These are phyloP conservation scores for Sequoiadendron giganteum DNA, from an alignment of 75 land plant species.

Conservation along the genomic window DNA sequence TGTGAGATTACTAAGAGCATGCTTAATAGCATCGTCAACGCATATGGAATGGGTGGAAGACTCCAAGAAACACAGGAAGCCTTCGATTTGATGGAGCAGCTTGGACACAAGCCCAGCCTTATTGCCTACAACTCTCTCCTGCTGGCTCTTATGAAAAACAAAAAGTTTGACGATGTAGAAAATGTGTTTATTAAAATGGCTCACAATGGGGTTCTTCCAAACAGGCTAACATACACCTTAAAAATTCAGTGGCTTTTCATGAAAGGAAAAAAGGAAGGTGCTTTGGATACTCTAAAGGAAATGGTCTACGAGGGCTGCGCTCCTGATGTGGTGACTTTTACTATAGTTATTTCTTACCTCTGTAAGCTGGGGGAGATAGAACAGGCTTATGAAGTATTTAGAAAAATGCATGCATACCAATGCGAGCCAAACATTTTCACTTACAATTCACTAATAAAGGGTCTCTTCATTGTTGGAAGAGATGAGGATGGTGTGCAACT, in stretches of 20 bases:
- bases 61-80: background rate
- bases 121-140: conserved; percentile 9
- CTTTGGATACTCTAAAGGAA: conserved; percentile 10
- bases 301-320: conserved; percentile 6
- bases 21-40: background rate
- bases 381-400: conserved; percentile 15
- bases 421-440: conserved; percentile 25
- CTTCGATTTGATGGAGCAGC: background rate
- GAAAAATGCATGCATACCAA: conserved; percentile 16
- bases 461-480: conserved; percentile 14
- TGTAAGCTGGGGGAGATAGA: conserved; percentile 18
- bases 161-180: background rate
- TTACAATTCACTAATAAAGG: conserved; percentile 21
- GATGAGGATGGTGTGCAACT: conserved; percentile 8
- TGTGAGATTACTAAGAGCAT: conserved; percentile 8
- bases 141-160: background rate
- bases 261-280: conserved; percentile 13
- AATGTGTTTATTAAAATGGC: background rate
- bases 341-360: conserved; percentile 17
- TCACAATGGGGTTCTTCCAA: background rate
- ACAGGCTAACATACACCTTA: conserved; percentile 13
- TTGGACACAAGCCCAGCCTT: background rate
- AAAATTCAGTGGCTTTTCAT: conserved; percentile 11
- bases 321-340: conserved; percentile 21
- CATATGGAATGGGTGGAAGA: conserved; percentile 5